Conservation (phyloP, 192 early-diverging fungal genomes). For the Phycomyces nitens region DNA sequence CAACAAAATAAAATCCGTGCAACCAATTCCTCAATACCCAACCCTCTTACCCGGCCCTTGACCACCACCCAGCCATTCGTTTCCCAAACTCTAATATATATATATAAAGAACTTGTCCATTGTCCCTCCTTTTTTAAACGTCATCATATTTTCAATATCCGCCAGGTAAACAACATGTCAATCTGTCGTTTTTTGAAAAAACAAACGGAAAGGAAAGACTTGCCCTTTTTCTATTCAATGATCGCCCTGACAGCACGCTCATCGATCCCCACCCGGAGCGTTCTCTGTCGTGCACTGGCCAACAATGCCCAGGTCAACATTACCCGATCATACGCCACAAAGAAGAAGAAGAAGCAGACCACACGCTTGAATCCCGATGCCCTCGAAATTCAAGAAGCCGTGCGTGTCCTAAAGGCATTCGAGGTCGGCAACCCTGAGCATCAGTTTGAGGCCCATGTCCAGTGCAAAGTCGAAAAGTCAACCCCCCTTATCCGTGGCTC, state of each 20-base stretch:
- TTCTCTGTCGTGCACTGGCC: background rate
- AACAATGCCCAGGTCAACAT: background rate
- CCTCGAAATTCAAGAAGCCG: conserved; percentile 44
- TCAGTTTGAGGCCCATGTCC: conserved; percentile 65
- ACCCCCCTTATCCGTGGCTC: conserved; percentile 80
- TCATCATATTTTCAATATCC: too few species aligned
- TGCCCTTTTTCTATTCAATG: too few species aligned
- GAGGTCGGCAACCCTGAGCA: conserved; percentile 65
- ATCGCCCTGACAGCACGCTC: background rate
- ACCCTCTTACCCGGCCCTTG: too few species aligned
- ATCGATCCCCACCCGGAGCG: conserved; percentile 4
- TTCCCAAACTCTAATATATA: too few species aligned
- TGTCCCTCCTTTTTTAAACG: too few species aligned
- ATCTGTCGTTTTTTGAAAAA: too few species aligned
- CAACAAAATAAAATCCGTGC: too few species aligned
- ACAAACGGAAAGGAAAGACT: too few species aligned
- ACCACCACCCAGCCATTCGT: too few species aligned
- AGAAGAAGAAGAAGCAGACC: conserved; percentile 26
- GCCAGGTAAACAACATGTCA: too few species aligned
- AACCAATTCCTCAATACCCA: too few species aligned
- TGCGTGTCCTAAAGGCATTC: conserved; percentile 56
- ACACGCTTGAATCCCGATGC: conserved; percentile 40
- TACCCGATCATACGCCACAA: conserved; percentile 12
- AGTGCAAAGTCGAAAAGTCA: conserved; percentile 71
- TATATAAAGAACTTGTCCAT: too few species aligned